Conservation (phyloP, 1,284 basidiomycete species). For the Amylostereum areolatum region DNA sequence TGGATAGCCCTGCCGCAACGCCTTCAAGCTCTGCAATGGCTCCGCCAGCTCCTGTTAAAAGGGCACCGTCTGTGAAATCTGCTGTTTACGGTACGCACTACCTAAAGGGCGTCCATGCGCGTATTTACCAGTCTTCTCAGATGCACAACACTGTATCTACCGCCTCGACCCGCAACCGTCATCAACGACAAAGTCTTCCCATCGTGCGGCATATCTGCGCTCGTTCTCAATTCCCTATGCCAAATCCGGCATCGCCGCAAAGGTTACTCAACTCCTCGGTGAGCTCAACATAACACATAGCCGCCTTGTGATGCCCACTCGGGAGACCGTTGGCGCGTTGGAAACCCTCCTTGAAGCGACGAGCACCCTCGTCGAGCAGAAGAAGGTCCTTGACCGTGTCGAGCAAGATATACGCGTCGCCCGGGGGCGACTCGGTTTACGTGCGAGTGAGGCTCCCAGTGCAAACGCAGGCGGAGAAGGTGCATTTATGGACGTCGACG, state of each 20-base stretch:
- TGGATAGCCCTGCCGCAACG: slow-evolving; percentile 48
- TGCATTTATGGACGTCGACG: slow-evolving; percentile 28
- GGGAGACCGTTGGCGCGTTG: slow-evolving; percentile 66
- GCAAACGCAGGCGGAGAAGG: slow-evolving; percentile 19
- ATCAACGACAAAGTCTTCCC: slow-evolving; percentile 64
- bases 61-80: slow-evolving; percentile 42
- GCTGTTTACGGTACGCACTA: slow-evolving; percentile 23
- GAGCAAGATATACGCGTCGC: slow-evolving; percentile 78
- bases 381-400: slow-evolving; percentile 80
- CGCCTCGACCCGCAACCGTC: slow-evolving; percentile 55
- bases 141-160: slow-evolving; percentile 70
- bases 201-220: slow-evolving; percentile 74
- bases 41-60: slow-evolving; percentile 40
- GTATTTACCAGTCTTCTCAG: slow-evolving; percentile 27
- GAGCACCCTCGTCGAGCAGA: slow-evolving; percentile 74
- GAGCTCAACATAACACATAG: slow-evolving; percentile 73
- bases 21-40: slow-evolving; percentile 35
- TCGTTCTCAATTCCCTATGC: slow-evolving; percentile 78
- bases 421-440: slow-evolving; percentile 60
- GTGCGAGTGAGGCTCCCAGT: slow-evolving; percentile 32
- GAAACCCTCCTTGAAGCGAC: slow-evolving; percentile 73
- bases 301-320: slow-evolving; percentile 88
- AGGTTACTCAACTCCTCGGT: slow-evolving; percentile 67
- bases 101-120: no score
- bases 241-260: slow-evolving; percentile 66